A percentile compares a stretch with the other conserved stretches of the same genome.
Conservation (phyloP, 257 asterid genomes). For the Parsonsia alboflavescens region DNA sequence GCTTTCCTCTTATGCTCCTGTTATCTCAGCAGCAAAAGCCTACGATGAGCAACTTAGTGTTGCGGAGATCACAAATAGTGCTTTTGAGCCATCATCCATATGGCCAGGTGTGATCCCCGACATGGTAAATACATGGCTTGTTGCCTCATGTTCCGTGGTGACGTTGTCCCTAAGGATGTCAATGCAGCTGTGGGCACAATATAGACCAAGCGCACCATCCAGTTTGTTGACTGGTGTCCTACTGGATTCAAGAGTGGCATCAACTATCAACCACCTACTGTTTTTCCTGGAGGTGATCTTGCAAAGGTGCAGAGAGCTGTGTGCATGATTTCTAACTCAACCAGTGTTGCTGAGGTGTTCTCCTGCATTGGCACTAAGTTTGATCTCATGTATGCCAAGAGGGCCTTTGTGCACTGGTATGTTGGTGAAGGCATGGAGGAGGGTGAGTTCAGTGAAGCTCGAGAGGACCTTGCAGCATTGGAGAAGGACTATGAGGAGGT, state of each 20-base stretch:
- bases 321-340: conserved; percentile 12
- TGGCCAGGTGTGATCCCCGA: conserved; percentile 15
- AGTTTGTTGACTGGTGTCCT: conserved; percentile 13
- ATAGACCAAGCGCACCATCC: conserved; percentile 20
- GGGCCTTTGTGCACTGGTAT: conserved; percentile 40
- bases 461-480: conserved; percentile 23
- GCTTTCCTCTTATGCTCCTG: conserved; percentile 16
- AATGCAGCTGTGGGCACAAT: conserved; percentile 35
- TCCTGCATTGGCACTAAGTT: conserved; percentile 33
- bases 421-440: conserved; percentile 46
- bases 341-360: conserved; percentile 21
- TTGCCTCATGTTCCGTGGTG: conserved; percentile 13
- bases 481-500: conserved; percentile 9
- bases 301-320: conserved; percentile 14
- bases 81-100: conserved; percentile 13
- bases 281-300: conserved; percentile 12
- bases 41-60: conserved; percentile 14
- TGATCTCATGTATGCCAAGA: conserved; percentile 36
- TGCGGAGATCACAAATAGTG: conserved; percentile 12
- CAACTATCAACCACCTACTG: conserved; percentile 8
- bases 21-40: conserved; percentile 10
- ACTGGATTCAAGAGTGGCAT: conserved; percentile 14
- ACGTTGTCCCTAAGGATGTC: conserved; percentile 26
- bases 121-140: conserved; percentile 16
- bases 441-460: conserved; percentile 38